Evolutionary conservation across 768 basidiomycete species (phyloP).

Genomic region (Leccinum truebloodii): DNA sequence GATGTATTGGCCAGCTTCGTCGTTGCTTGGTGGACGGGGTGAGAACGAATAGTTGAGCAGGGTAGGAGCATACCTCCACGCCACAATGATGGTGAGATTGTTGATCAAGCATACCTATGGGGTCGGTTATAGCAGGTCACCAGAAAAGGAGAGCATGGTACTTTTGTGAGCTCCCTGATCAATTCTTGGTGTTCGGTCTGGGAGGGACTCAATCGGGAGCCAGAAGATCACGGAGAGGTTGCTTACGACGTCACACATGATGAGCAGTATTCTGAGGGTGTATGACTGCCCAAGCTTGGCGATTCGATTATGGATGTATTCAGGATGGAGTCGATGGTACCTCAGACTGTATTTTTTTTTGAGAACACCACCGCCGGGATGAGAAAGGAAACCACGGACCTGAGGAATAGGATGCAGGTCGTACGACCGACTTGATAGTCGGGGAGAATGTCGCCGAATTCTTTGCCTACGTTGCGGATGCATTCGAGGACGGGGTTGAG

Average conservation of each 20-base stretch:
- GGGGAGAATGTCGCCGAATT: constrained; percentile 90
- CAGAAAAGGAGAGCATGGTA: constrained; percentile 26
- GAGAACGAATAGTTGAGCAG: constrained; percentile 1
- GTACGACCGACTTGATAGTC: constrained; percentile 97
- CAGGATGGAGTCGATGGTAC: constrained; percentile 96
- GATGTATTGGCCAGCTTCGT: constrained; percentile 93
- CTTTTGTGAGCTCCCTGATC: constrained; percentile 92
- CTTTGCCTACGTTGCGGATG: constrained; percentile 87
- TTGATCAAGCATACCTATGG: constrained; percentile 82
- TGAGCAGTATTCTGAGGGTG: constrained; percentile 79
- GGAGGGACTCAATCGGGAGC: neutral
- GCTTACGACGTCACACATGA: constrained; percentile 90
- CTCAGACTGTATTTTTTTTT: constrained; percentile 56
- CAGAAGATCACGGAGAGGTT: neutral
- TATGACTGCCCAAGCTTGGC: constrained; percentile 82
- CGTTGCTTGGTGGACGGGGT: constrained; percentile 49
- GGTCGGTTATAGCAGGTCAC: constrained; percentile 3
- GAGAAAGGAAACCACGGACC: constrained; percentile 43
- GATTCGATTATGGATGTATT: constrained; percentile 92
- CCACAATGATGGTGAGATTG: constrained; percentile 87
- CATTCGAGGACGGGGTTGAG: constrained; percentile 87
- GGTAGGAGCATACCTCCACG: constrained; percentile 71
- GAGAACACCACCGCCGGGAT: neutral
- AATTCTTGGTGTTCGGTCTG: constrained; percentile 90
- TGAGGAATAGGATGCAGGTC: constrained; percentile 89